Evolutionary conservation across 768 basidiomycete genomes (phyloP).

Genomic region (Thelephora aurantiotincta): DNA sequence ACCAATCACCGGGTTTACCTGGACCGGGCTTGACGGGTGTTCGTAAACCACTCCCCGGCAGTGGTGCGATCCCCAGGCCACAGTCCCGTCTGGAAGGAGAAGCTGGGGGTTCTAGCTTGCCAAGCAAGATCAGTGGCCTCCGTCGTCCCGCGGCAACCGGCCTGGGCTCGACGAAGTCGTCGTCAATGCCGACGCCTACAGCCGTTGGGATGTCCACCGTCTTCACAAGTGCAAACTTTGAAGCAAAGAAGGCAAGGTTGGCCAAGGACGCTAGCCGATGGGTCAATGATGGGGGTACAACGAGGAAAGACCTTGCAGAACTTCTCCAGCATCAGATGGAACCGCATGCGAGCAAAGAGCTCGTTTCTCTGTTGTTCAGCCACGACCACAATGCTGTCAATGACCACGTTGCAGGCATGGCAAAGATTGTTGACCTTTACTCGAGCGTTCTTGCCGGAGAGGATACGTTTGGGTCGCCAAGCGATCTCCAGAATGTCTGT

Average conservation of each 20-base stretch:
- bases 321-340: constrained; percentile 88
- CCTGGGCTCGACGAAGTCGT: constrained; percentile 10
- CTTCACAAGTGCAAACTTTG: constrained; percentile 32
- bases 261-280: constrained; percentile 69
- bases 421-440: constrained; percentile 65
- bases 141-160: constrained; percentile 26
- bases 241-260: constrained; percentile 51
- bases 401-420: constrained; percentile 74
- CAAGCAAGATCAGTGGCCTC: constrained; percentile 25
- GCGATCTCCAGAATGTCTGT: constrained; percentile 46
- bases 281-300: constrained; percentile 77
- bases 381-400: constrained; percentile 93
- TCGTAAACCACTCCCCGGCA: constrained; percentile 57
- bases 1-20: constrained; percentile 27
- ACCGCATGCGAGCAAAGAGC: constrained; percentile 58
- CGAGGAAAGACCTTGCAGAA: constrained; percentile 79
- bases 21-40: constrained; percentile 45
- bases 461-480: constrained; percentile 32
- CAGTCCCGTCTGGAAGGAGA: constrained; percentile 30
- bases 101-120: constrained; percentile 17
- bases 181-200: constrained; percentile 17
- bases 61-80: constrained; percentile 30
- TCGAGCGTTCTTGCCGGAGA: constrained; percentile 39
- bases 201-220: constrained; percentile 17
- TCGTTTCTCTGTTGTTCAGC: constrained; percentile 74